Base-by-base conservation (phyloP, 2,329 filamentous ascomycete genomes). In the Alternaria postmessia region DNA sequence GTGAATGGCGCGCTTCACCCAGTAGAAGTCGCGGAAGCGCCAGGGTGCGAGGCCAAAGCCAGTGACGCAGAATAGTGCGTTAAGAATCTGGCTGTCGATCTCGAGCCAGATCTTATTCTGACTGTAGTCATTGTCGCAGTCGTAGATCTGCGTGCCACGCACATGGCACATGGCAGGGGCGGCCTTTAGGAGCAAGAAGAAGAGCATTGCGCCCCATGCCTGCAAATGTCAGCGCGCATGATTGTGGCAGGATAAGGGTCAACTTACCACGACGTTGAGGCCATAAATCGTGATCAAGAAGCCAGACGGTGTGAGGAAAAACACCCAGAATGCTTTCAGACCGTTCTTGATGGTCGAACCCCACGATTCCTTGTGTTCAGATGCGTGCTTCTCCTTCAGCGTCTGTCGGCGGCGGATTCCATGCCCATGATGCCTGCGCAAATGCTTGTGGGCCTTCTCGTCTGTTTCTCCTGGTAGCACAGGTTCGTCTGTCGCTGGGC, bases 141-240 rank as follows among this genome's bases (percentile, higher is more conserved):
- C 64, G 84, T 80, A 76, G 76, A 34, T 34, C 14, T 34, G 32
- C 11, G 32, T 34, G 32, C 32, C 32, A 1, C 32, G 32, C 32
- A 34, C 32, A 34, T 81, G 74, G 81, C 91, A 92, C 91, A 93
- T 92, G 61, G 87, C 86, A 7, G 89, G 89, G 1, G 87, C 82
- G n/a, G 84, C 92, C 69, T 92, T 91, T 81, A 89, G 90, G 30
- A 96, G 87, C 2, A 96, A 82, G 28, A 96, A 82, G 79, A 96
- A 96, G 39, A 96, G 84, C 93, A 96, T 96, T 57, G 90, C 92
- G 55, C 93, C 93, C 92, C 93, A 96, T 0, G 91, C 93, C 65
- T 67, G 26, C 3, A 4, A 7, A 16, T 12, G 46, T 54, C 26
- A 57, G 46, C 26, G 1, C 7, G 9, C 7, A 3, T 7, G 5